These are phyloP conservation scores for Fomitopsis serialis DNA, from an alignment of 768 basidiomycete species.

Conservation along the genomic window DNA sequence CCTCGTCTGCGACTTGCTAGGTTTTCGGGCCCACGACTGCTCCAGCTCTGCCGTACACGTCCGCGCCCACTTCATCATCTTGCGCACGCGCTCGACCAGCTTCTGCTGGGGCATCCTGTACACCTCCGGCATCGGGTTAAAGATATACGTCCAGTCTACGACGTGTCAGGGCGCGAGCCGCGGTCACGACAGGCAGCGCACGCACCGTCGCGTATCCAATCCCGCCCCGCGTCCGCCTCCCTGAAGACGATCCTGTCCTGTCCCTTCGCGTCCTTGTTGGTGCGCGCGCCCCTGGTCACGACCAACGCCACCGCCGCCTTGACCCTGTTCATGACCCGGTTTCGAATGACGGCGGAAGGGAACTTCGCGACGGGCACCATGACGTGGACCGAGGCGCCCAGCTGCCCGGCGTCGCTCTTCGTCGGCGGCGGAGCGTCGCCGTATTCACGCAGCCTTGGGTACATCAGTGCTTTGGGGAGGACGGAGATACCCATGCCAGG, in stretches of 20 bases:
- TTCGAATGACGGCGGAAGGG: constrained; percentile 26
- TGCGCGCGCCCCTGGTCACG: constrained; percentile 35
- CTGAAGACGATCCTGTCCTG: constrained; percentile 11
- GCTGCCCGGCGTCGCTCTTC: constrained; percentile 3
- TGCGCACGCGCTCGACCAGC: too few species aligned
- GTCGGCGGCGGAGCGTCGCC: constrained; percentile 14
- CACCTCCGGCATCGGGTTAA: constrained; percentile 31
- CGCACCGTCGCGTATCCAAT: constrained; percentile 15
- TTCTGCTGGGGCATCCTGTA: constrained; percentile 40
- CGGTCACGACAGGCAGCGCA: constrained; percentile 8
- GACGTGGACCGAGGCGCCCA: constrained; percentile 34
- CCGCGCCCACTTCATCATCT: too few species aligned
- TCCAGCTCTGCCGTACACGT: too few species aligned
- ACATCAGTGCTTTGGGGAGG: constrained; percentile 27
- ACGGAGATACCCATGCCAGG: constrained; percentile 18
- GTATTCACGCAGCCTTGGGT: constrained; percentile 16
- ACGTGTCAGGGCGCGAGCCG: background rate
- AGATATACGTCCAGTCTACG: constrained; percentile 47
- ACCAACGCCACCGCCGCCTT: constrained; percentile 37
- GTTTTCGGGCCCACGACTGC: too few species aligned
- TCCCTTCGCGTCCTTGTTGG: constrained; percentile 10
- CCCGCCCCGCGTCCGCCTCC: constrained; percentile 1
- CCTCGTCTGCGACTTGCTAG: too few species aligned
- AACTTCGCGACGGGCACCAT: constrained; percentile 31
- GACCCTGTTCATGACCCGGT: constrained; percentile 27